Percentiles rank a stretch among this genome's conserved stretches.
These are phyloP conservation scores for Melampsora americana DNA, from an alignment of 1,284 basidiomycete genomes.

Conservation along the genomic window DNA sequence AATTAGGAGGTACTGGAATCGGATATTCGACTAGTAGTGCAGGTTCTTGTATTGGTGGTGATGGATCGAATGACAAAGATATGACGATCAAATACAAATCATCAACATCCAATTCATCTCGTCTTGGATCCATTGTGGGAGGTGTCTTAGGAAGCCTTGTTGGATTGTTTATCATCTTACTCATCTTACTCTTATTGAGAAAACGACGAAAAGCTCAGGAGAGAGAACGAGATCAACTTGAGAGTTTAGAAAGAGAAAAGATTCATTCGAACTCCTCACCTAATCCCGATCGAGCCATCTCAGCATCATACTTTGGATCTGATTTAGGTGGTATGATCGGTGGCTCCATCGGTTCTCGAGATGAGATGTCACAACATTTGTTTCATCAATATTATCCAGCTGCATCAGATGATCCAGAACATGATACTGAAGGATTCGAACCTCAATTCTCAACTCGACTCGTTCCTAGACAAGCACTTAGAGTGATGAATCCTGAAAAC, in stretches of 20 bases:
- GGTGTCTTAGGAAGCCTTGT: conserved; percentile 24
- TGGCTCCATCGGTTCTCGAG: conserved; percentile 5
- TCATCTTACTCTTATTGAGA: conserved; percentile 19
- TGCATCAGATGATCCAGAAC: conserved; percentile 37
- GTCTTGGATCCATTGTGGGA: conserved; percentile 19
- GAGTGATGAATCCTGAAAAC: conserved; percentile 36
- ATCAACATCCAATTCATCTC: background rate
- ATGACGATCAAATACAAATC: conserved; percentile 11
- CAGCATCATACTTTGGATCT: conserved; percentile 17
- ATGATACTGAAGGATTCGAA: conserved; percentile 41
- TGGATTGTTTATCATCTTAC: background rate
- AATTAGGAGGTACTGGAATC: conserved; percentile 47
- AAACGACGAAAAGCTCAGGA: background rate
- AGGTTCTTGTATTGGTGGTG: conserved; percentile 46
- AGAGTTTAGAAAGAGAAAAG: too few species aligned
- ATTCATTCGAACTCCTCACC: conserved; percentile 4
- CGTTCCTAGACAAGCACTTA: conserved; percentile 26
- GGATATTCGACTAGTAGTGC: conserved; percentile 43
- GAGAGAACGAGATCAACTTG: background rate
- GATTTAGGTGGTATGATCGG: conserved; percentile 6
- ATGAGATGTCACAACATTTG: conserved; percentile 9
- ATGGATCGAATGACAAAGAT: conserved; percentile 43
- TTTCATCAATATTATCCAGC: conserved; percentile 22
- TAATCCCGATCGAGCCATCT: background rate
- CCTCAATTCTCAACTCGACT: conserved; percentile 39